Percentiles rank a stretch among this genome's conserved stretches.
phyloP scores from a whole-genome alignment of 768 basidiomycete genomes.

The Russula olivacea region DNA sequence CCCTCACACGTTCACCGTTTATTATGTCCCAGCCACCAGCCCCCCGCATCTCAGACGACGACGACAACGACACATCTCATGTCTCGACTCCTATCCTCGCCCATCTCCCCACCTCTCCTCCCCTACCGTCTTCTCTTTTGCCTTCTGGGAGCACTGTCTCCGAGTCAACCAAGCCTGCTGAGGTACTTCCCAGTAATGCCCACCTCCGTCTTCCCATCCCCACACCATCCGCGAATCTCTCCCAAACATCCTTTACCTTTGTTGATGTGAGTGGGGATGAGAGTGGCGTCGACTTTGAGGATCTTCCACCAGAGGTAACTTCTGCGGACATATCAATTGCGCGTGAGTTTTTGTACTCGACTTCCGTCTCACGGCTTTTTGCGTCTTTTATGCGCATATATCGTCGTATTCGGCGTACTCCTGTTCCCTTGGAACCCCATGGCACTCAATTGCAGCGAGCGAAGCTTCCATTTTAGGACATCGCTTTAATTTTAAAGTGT shows the following conservation, averaged over 20 bases:
- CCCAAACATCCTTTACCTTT: slow-evolving; percentile 26
- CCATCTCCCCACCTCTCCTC: slow-evolving; percentile 7
- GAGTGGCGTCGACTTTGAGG: slow-evolving; percentile 19
- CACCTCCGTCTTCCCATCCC: slow-evolving; percentile 26
- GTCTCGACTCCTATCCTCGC: slow-evolving; percentile 23
- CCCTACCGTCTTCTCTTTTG: background rate
- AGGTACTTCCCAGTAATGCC: slow-evolving; percentile 1
- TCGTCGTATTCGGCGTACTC: background rate
- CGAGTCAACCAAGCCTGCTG: background rate
- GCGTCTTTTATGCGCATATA: slow-evolving; percentile 2
- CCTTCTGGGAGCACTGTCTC: slow-evolving; percentile 4
- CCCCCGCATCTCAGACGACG: slow-evolving; percentile 18
- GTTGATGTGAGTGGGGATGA: slow-evolving; percentile 19
- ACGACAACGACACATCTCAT: slow-evolving; percentile 23
- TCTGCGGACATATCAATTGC: slow-evolving; percentile 33
- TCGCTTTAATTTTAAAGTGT: background rate
- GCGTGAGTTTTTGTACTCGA: slow-evolving; percentile 29
- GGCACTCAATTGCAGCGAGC: background rate
- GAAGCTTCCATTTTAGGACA: slow-evolving; percentile 10
- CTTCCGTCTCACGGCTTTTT: background rate
- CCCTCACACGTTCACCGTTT: slow-evolving; percentile 4
- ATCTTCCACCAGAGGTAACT: slow-evolving; percentile 31
- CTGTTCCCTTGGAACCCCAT: slow-evolving; percentile 5
- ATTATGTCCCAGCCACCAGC: slow-evolving; percentile 12
- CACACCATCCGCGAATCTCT: slow-evolving; percentile 24